A percentile compares a stretch with the other conserved stretches of the same genome.
Conservation (phyloP, 805 yeast species). For the Pichia nanzhaoensis region DNA sequence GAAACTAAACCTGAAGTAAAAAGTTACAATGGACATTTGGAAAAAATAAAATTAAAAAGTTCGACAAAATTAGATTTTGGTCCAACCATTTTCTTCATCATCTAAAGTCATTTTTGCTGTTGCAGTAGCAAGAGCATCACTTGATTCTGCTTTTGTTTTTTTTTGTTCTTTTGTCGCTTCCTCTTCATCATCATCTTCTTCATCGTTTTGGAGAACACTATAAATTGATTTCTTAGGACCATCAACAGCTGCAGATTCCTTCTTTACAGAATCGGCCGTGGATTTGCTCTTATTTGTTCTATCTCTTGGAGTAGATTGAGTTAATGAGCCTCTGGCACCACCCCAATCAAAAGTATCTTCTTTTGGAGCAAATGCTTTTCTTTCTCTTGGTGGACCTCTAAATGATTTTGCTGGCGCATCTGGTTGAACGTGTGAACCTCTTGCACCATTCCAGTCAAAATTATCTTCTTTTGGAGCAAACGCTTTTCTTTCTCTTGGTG, state of each 20-base stretch:
- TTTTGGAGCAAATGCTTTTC: slow-evolving; percentile 12
- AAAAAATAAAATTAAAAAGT: slow-evolving; percentile 1
- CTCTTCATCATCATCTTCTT: slow-evolving; percentile 33
- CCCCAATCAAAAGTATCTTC: slow-evolving; percentile 57
- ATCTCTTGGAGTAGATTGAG: slow-evolving; percentile 18
- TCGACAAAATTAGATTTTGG: background rate
- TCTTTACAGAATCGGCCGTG: slow-evolving; percentile 24
- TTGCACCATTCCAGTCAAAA: slow-evolving; percentile 53
- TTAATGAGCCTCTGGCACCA: slow-evolving; percentile 34
- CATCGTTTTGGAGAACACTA: slow-evolving; percentile 45
- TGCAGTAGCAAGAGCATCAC: slow-evolving; percentile 23
- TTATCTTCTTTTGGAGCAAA: slow-evolving; percentile 29
- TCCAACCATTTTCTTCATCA: slow-evolving; percentile 36
- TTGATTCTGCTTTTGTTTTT: slow-evolving; percentile 10
- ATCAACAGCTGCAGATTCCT: slow-evolving; percentile 22
- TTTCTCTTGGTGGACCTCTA: slow-evolving; percentile 11
- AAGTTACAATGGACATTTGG: background rate
- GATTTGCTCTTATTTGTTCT: slow-evolving; percentile 27
- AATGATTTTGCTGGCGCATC: slow-evolving; percentile 11
- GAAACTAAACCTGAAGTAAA: background rate
- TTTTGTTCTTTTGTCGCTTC: slow-evolving; percentile 34
- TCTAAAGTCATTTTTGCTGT: slow-evolving; percentile 35
- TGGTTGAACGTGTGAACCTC: slow-evolving; percentile 51
- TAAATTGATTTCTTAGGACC: slow-evolving; percentile 39
- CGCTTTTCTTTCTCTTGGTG: slow-evolving; percentile 14